phyloP scores from a whole-genome alignment of 2,329 filamentous ascomycete species.

The Penicillium sp. region DNA sequence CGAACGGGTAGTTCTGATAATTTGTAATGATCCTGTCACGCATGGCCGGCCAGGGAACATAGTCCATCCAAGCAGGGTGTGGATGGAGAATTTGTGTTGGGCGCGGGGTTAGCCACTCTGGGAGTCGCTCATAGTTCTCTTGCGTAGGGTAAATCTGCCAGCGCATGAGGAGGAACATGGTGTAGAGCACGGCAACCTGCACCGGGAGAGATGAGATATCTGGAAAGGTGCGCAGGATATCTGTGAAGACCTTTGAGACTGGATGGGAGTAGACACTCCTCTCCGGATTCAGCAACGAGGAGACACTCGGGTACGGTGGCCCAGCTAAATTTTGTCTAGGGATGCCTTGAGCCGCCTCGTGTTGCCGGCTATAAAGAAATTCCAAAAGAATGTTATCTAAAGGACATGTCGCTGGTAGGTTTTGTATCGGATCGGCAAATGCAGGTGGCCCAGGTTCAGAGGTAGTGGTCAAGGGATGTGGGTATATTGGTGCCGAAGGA shows the following conservation, averaged over 20 bases:
- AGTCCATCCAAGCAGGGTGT: constrained; percentile 80
- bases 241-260: constrained; percentile 78
- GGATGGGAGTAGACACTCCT: constrained; percentile 65
- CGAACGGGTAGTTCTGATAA: constrained; percentile 63
- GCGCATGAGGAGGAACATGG: constrained; percentile 83
- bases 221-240: constrained; percentile 80
- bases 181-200: constrained; percentile 75
- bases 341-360: constrained; percentile 64
- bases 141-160: constrained; percentile 79
- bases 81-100: constrained; percentile 63
- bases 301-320: constrained; percentile 75
- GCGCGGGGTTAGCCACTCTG: constrained; percentile 67
- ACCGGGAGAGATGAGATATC: constrained; percentile 76
- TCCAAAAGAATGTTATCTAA: constrained; percentile 77
- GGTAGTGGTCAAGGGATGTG: constrained; percentile 24
- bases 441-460: constrained; percentile 31
- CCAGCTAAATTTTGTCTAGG: constrained; percentile 66
- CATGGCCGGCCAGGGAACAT: constrained; percentile 75
- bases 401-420: constrained; percentile 68
- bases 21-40: constrained; percentile 62
- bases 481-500: constrained; percentile 23
- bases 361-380: constrained; percentile 68
- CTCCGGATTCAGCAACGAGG: constrained; percentile 71
- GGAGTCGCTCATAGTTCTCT: constrained; percentile 75
- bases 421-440: constrained; percentile 52